phyloP scores from a whole-genome alignment of 2,329 filamentous ascomycete genomes.

The Stagonosporopsis rhizophila region DNA sequence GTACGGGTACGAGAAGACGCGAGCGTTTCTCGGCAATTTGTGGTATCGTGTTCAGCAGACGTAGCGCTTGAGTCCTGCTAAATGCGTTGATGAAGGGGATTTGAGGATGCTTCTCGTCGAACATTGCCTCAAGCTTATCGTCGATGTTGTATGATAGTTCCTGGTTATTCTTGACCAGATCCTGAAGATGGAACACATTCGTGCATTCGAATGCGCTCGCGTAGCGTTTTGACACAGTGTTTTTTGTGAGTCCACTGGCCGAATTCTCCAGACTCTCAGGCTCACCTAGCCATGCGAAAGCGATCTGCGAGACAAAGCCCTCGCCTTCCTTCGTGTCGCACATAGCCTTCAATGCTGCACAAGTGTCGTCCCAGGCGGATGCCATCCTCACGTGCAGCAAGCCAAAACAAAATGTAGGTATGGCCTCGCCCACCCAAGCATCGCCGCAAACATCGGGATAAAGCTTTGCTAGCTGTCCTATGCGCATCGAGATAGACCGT shows the following conservation, averaged over 20 bases:
- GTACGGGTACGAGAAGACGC: constrained; percentile 81
- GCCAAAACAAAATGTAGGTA: constrained; percentile 87
- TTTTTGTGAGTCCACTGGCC: constrained; percentile 10
- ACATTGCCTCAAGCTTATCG: constrained; percentile 67
- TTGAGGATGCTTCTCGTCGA: constrained; percentile 68
- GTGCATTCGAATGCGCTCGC: constrained; percentile 85
- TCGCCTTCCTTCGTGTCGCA: constrained; percentile 75
- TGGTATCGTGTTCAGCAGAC: constrained; percentile 76
- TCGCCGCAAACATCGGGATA: constrained; percentile 68
- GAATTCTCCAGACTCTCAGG: constrained; percentile 19
- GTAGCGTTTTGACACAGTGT: constrained; percentile 35
- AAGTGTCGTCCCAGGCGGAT: constrained; percentile 86
- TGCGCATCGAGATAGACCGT: constrained; percentile 81
- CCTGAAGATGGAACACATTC: constrained; percentile 66
- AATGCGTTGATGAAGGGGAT: constrained; percentile 60
- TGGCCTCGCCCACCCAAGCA: constrained; percentile 72
- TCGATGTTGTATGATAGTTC: constrained; percentile 26
- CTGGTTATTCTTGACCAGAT: constrained; percentile 25
- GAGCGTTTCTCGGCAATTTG: constrained; percentile 85
- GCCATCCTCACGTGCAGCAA: constrained; percentile 85
- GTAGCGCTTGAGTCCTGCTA: constrained; percentile 79
- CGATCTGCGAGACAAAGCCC: constrained; percentile 71
- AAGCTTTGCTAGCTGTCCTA: constrained; percentile 74
- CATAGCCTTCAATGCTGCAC: constrained; percentile 77
- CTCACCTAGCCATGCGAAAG: constrained; percentile 75